phyloP scores from a whole-genome alignment of 257 asterid genomes.

The Solanum corneliomulleri region DNA sequence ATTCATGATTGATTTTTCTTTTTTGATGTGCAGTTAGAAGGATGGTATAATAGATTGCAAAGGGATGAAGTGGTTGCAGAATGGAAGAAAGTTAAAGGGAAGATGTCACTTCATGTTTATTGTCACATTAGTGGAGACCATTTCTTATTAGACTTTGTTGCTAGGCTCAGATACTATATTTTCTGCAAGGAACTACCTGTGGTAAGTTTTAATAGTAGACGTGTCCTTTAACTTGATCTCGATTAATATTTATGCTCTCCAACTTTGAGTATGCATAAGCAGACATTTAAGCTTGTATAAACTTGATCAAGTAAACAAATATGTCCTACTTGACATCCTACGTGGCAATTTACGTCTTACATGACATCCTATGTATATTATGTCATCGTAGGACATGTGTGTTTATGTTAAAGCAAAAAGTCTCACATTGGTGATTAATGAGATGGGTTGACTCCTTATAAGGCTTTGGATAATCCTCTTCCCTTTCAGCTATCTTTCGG shows the following conservation, averaged over 20 bases:
- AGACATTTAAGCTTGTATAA: too few species aligned
- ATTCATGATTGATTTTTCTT: neutral
- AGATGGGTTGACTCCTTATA: too few species aligned
- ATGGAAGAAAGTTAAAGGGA: conserved; percentile 81
- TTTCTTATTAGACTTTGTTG: conserved; percentile 49
- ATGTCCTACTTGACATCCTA: too few species aligned
- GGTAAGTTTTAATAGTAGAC: conserved; percentile 17
- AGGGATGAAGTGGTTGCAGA: conserved; percentile 95
- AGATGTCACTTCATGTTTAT: conserved; percentile 89
- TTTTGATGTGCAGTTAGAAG: conserved; percentile 53
- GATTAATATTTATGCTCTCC: fast-evolving
- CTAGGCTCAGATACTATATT: conserved; percentile 64
- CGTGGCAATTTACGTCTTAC: too few species aligned
- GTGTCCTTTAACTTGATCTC: too few species aligned
- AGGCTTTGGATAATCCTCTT: fast-evolving
- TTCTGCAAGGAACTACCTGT: conserved; percentile 91
- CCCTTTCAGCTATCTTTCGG: too few species aligned
- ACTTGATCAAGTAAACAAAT: too few species aligned
- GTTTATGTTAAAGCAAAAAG: too few species aligned
- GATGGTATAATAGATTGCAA: conserved; percentile 81
- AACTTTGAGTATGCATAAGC: too few species aligned
- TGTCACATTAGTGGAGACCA: conserved; percentile 96
- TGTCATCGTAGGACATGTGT: too few species aligned
- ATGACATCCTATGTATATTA: too few species aligned
- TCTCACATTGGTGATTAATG: too few species aligned